Conservation (phyloP, 208 protist species). For the Wallacemonas sp. region DNA sequence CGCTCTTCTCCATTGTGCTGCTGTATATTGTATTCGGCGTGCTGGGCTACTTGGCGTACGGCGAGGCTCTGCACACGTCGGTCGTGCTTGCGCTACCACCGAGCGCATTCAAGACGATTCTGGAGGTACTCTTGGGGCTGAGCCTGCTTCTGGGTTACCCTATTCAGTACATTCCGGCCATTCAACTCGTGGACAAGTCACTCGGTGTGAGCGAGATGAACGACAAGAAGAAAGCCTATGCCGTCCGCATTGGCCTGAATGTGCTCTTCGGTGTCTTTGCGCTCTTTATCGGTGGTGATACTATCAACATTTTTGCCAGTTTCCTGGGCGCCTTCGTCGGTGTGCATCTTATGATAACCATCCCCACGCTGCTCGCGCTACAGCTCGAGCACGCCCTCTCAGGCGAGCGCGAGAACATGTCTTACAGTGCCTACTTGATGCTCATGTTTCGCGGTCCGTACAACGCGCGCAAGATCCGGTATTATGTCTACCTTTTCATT, state of each 20-base stretch:
- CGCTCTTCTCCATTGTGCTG: constrained; percentile 43
- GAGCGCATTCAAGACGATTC: constrained; percentile 34
- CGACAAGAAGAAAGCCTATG: constrained; percentile 27
- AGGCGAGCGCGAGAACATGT: constrained; percentile 26
- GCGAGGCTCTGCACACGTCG: constrained; percentile 59
- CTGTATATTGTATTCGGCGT: constrained; percentile 73
- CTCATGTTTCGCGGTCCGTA: constrained; percentile 45
- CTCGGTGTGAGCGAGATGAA: constrained; percentile 35
- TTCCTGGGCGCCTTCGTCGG: constrained; percentile 80
- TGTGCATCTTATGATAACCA: constrained; percentile 80
- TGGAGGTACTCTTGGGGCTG: constrained; percentile 61
- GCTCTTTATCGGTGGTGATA: constrained; percentile 61
- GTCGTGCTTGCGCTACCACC: constrained; percentile 68
- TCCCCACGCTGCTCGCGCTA: constrained; percentile 61
- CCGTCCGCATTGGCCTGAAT: constrained; percentile 57
- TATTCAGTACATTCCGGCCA: constrained; percentile 82
- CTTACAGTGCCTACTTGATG: constrained; percentile 39
- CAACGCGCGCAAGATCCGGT: constrained; percentile 30
- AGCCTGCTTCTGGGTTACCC: constrained; percentile 78
- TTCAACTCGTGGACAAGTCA: constrained; percentile 74
- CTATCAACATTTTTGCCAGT: constrained; percentile 74
- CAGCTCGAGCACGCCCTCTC: constrained; percentile 45
- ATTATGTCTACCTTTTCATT: constrained; percentile 58
- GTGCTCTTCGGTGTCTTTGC: constrained; percentile 50
- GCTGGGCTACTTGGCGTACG: constrained; percentile 73